These are phyloP conservation scores for Trametes cinnabarina DNA, from an alignment of 768 basidiomycete species.

Conservation along the genomic window DNA sequence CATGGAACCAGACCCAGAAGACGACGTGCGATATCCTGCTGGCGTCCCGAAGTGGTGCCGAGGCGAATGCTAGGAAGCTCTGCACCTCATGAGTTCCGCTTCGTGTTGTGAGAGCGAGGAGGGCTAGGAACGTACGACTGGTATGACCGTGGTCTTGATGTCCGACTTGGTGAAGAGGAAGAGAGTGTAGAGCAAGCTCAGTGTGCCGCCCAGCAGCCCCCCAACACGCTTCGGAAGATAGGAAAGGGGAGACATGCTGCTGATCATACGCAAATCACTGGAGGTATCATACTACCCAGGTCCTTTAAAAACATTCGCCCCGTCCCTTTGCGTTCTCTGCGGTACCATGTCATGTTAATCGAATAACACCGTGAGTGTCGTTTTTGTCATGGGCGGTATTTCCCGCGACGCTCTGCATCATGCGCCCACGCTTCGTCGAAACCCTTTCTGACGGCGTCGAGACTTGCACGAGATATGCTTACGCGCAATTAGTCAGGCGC, in stretches of 20 bases:
- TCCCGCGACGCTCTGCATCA: too few relatives aligned
- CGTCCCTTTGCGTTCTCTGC: too few relatives aligned
- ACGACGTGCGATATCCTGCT: slow-evolving; percentile 12
- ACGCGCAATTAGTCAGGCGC: too few relatives aligned
- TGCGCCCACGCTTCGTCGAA: too few relatives aligned
- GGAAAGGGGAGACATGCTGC: neutral
- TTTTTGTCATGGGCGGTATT: too few relatives aligned
- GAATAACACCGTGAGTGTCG: too few relatives aligned
- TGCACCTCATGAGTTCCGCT: neutral
- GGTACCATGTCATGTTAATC: too few relatives aligned
- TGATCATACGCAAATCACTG: too few relatives aligned
- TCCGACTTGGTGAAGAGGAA: slow-evolving; percentile 48
- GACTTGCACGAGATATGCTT: too few relatives aligned
- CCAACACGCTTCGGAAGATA: neutral
- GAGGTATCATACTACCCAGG: too few relatives aligned
- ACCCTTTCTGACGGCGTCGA: too few relatives aligned
- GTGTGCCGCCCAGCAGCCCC: neutral
- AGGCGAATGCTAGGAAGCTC: slow-evolving; percentile 19
- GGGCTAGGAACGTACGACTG: slow-evolving; percentile 37
- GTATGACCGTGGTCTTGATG: slow-evolving; percentile 45
- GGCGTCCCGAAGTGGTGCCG: slow-evolving; percentile 7
- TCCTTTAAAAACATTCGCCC: too few relatives aligned
- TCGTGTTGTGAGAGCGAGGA: neutral
- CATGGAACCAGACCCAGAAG: slow-evolving; percentile 31
- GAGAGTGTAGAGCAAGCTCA: slow-evolving; percentile 3